These are phyloP conservation scores for Penicillium sp. DNA, from an alignment of 2,329 filamentous ascomycete genomes.

Conservation along the genomic window DNA sequence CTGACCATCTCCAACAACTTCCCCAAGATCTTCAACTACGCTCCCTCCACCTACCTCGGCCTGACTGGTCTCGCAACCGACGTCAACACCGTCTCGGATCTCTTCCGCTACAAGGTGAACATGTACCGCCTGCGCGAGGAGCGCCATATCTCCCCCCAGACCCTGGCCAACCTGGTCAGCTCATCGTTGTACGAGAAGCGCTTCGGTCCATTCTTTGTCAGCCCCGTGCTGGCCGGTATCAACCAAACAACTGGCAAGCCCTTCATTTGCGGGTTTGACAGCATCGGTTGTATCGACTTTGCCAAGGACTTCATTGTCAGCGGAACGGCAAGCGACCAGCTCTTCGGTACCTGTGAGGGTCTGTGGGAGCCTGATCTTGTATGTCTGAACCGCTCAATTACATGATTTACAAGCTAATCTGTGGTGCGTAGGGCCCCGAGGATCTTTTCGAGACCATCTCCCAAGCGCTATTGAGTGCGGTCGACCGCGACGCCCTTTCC, in stretches of 20 bases:
- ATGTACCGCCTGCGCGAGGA: constrained; percentile 99
- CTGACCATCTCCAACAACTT: constrained; percentile 98
- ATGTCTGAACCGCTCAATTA: constrained; percentile 40
- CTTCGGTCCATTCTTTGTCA: constrained; percentile 96
- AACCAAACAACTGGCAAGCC: constrained; percentile 92
- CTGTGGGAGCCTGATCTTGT: constrained; percentile 98
- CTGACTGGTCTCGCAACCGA: constrained; percentile 96
- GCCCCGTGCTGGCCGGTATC: constrained; percentile 89
- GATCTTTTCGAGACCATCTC: constrained; percentile 98
- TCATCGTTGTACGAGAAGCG: constrained; percentile 89
- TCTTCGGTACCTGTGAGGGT: constrained; percentile 98
- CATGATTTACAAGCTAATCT: constrained; percentile 22
- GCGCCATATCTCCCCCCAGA: constrained; percentile 90
- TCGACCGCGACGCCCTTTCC: constrained; percentile 93
- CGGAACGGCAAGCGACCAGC: constrained; percentile 92
- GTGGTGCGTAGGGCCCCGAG: constrained; percentile 68
- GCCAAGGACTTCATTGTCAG: constrained; percentile 99
- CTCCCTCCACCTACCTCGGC: constrained; percentile 85
- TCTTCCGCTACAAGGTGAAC: constrained; percentile 99
- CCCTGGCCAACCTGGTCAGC: constrained; percentile 93
- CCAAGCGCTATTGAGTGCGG: constrained; percentile 90
- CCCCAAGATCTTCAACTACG: constrained; percentile 99
- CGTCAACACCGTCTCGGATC: constrained; percentile 88
- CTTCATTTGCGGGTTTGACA: constrained; percentile 99
- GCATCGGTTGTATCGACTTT: constrained; percentile 98